These are phyloP conservation scores for Penicillium sp. DNA, from an alignment of 2,329 filamentous ascomycete genomes.

Conservation along the genomic window DNA sequence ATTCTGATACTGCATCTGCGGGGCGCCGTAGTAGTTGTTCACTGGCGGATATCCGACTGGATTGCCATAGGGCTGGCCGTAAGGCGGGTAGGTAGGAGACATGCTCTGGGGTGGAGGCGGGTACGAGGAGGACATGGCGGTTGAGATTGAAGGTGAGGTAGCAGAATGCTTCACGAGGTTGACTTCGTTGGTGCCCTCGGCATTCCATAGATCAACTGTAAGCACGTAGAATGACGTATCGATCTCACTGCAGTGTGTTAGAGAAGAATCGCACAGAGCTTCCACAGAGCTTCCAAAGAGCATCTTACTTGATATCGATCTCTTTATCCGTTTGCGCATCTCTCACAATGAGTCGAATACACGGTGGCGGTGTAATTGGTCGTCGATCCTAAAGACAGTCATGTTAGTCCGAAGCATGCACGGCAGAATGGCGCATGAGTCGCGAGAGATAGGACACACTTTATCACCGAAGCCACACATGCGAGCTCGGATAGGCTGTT, in stretches of 20 bases:
- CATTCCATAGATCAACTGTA: conserved; percentile 68
- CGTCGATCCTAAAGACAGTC: conserved; percentile 69
- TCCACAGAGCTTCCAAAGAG: background rate
- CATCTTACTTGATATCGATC: conserved; percentile 73
- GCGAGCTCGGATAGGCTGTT: conserved; percentile 87
- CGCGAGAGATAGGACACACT: conserved; percentile 50
- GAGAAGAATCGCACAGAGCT: conserved; percentile 6
- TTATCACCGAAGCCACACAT: conserved; percentile 99
- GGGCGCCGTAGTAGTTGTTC: conserved; percentile 37
- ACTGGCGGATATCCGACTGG: conserved; percentile 38
- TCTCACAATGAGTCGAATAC: conserved; percentile 77
- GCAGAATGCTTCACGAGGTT: conserved; percentile 67
- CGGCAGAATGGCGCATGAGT: background rate
- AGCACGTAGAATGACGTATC: conserved; percentile 68
- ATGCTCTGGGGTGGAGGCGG: conserved; percentile 48
- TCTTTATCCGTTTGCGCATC: conserved; percentile 75
- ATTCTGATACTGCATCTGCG: conserved; percentile 37
- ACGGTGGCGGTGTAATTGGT: conserved; percentile 93
- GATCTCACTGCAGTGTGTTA: conserved; percentile 58
- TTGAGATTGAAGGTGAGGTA: conserved; percentile 74
- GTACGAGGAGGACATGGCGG: conserved; percentile 76
- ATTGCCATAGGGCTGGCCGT: conserved; percentile 43
- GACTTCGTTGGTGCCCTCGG: conserved; percentile 60
- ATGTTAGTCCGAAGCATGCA: background rate
- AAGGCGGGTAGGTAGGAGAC: conserved; percentile 37